A percentile compares a stretch with the other conserved stretches of the same genome.
Conservation (phyloP, 2,329 filamentous ascomycete species). For the Phyllosticta paracitricarpa region DNA sequence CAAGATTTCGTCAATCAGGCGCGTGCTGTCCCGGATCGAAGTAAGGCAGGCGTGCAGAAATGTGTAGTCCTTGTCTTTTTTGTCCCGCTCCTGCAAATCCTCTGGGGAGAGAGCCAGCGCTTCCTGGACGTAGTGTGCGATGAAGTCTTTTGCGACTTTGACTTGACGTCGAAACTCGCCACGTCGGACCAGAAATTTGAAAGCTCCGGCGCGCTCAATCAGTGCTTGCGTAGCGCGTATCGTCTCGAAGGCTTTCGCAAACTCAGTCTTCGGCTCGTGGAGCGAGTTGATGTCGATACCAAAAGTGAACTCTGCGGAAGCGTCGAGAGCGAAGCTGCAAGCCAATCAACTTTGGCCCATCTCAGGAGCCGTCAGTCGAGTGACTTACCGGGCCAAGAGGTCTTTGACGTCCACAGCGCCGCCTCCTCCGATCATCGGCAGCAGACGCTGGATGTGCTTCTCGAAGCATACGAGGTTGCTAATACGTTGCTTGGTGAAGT, state of each 20-base stretch:
- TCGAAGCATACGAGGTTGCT: constrained; percentile 50
- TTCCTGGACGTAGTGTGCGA: constrained; percentile 35
- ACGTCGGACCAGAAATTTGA: not conserved
- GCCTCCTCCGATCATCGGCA: constrained; percentile 42
- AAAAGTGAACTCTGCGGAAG: constrained; percentile 40
- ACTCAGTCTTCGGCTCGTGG: not conserved
- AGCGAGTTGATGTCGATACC: constrained; percentile 17
- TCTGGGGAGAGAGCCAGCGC: constrained; percentile 32
- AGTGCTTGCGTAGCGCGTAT: not conserved
- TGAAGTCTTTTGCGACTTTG: constrained; percentile 25
- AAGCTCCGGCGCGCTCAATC: not conserved
- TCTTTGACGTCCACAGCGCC: constrained; percentile 28
- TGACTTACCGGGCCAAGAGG: constrained; percentile 23
- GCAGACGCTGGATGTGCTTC: constrained; percentile 43
- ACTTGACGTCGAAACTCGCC: not conserved
- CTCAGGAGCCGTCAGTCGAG: not conserved
- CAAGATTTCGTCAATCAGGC: constrained; percentile 35
- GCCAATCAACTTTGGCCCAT: constrained; percentile 17
- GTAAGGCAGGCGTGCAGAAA: constrained; percentile 38
- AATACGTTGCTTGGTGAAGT: constrained; percentile 43
- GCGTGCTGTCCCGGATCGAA: constrained; percentile 33
- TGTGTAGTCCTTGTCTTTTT: constrained; percentile 23
- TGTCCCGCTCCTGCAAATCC: constrained; percentile 7
- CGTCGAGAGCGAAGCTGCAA: constrained; percentile 39
- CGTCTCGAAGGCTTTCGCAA: not conserved